phyloP scores from a whole-genome alignment of 139 green algal species.

The Tetradesmus lagerheimii region DNA sequence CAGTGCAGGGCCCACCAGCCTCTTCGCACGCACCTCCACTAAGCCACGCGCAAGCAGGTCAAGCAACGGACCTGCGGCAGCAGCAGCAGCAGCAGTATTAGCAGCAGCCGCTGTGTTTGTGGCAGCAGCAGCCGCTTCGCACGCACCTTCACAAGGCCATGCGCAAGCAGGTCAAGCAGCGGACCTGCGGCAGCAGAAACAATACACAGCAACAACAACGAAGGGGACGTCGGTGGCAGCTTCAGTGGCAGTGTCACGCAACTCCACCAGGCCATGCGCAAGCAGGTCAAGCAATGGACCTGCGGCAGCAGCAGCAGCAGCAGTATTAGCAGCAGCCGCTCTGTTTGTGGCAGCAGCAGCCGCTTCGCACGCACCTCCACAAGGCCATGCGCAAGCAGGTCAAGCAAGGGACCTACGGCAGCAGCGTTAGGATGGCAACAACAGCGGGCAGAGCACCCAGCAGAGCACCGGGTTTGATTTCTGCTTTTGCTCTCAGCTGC shows the following conservation, averaged over 20 bases:
- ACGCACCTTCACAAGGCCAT: background rate
- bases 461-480: too few relatives aligned
- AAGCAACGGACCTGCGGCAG: slow-evolving; percentile 80
- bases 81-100: background rate
- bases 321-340: background rate
- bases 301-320: background rate
- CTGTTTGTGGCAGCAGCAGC: too few relatives aligned
- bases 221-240: too few relatives aligned
- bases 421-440: too few relatives aligned
- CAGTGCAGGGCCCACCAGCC: slow-evolving; percentile 82
- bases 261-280: background rate
- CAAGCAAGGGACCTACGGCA: background rate
- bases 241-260: background rate
- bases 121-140: too few relatives aligned
- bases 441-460: too few relatives aligned
- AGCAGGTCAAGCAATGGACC: background rate
- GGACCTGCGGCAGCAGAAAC: too few relatives aligned
- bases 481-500: too few relatives aligned
- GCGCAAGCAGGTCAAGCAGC: background rate
- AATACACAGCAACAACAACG: too few relatives aligned
- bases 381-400: background rate
- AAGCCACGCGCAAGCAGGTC: slow-evolving; percentile 85
- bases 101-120: background rate
- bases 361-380: background rate
- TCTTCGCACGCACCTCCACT: slow-evolving; percentile 76